These are phyloP conservation scores for Bipolaris bicolor DNA, from an alignment of 2,329 filamentous ascomycete species.

Conservation along the genomic window DNA sequence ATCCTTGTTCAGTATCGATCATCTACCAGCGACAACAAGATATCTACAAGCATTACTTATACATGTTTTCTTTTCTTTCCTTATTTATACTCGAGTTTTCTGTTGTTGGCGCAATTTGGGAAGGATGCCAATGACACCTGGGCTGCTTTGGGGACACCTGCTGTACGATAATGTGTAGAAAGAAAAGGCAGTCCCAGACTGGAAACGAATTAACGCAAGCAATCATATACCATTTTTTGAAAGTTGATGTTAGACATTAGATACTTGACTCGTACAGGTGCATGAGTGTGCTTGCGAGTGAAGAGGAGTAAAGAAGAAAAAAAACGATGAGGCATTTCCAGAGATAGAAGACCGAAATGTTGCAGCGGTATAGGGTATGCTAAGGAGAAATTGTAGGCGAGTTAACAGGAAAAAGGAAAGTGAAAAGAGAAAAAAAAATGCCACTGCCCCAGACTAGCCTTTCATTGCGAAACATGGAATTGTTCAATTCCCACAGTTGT, in stretches of 20 bases:
- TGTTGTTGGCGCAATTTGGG: background rate
- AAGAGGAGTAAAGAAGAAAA: background rate
- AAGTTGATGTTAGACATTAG: background rate
- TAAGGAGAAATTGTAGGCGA: background rate
- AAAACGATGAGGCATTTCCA: background rate
- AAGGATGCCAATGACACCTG: background rate
- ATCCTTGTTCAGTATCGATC: background rate
- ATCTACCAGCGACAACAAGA: background rate
- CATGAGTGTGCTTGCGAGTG: background rate
- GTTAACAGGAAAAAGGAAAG: background rate
- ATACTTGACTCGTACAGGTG: background rate
- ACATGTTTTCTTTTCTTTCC: background rate
- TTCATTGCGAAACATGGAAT: background rate
- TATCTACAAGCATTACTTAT: background rate
- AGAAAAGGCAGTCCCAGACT: background rate
- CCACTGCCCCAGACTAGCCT: background rate
- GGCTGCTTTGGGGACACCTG: background rate
- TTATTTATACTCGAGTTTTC: too few species aligned
- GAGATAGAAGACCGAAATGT: background rate
- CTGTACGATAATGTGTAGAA: background rate
- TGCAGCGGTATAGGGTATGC: constrained; percentile 16
- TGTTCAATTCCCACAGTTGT: background rate
- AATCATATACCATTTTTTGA: background rate
- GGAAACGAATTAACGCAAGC: background rate
- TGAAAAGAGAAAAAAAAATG: background rate